These are phyloP conservation scores for Apiotrichum brassicae DNA, from an alignment of 1,284 basidiomycete genomes.

Conservation along the genomic window DNA sequence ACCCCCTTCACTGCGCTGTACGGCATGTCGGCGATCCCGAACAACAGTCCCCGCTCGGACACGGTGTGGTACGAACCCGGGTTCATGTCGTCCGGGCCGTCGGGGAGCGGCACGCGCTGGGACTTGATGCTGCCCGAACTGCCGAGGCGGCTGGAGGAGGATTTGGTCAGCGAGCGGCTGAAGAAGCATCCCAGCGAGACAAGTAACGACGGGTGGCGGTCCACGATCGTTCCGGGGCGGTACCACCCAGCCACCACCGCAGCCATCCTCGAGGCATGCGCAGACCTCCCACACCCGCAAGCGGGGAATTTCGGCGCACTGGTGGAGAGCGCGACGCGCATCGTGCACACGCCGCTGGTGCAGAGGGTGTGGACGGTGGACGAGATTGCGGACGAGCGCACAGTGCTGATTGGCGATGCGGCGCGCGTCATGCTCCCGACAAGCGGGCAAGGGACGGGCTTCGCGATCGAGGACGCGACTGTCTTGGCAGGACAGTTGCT, in stretches of 20 bases:
- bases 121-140: neutral
- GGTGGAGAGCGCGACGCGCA: neutral
- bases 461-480: constrained; percentile 25
- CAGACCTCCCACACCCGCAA: neutral
- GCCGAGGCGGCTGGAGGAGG: neutral
- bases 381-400: neutral
- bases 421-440: constrained; percentile 35
- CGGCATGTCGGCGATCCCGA: neutral
- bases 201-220: neutral
- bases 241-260: neutral
- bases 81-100: constrained; percentile 1
- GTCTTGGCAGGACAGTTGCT: too few species aligned
- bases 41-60: neutral
- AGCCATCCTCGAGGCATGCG: neutral
- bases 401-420: constrained; percentile 37
- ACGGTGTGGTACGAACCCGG: neutral
- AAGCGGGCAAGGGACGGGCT: constrained; percentile 30
- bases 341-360: neutral
- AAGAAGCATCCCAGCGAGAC: neutral
- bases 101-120: neutral
- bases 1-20: neutral
- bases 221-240: neutral
- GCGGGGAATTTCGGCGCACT: neutral
- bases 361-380: neutral
- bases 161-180: neutral